Base-by-base conservation (phyloP, 345 rosid species). In the Corchorus olitorius region DNA sequence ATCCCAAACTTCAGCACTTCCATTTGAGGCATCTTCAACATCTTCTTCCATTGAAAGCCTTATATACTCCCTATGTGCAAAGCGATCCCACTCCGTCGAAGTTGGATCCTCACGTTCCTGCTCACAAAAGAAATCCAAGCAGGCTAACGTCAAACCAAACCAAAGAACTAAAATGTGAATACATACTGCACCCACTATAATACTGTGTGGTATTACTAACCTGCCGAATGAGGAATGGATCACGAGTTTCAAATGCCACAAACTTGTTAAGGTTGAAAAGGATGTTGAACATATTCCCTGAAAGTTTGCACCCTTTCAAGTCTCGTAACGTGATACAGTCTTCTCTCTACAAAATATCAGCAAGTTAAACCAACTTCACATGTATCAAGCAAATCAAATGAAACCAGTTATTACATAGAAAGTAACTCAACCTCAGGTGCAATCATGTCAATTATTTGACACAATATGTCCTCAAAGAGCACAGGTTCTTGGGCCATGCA, bases 371-470 rank as follows among this genome's bases (percentile, higher is more conserved):
- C 64, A 58, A 19, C 46, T 20, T 59, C 55, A 17, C 63, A 67
- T 59, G 20, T 12, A 74, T 61, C 41, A 73, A 72, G 8, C 22
- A 34, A 63, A 55, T 46, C 33, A n/a, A 45, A 72, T 17, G 12
- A 66, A 4, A 55, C 12, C 35, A 43, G 15, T 6, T n/a, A 72
- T 50, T 54, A 66, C 43, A 71, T 33, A 61, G 34, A 46, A 68
- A 70, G 62, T 49, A 73, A 72, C n/a, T 54, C 20, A 70, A 93
- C 98, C 97, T 92, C 84, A 49, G 97, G 94, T 60, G 88, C 88
- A 82, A 91, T 88, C 97, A 92, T 94, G 82, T 92, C 97, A 62
- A 94, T 81, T 76, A 94, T 92, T 89, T 91, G 97, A 81, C 97
- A 92, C 20, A 94, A 76, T 52, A 92, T 92, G 81, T 91, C 93